Evolutionary conservation across 129 eudicot species (phyloP).

Genomic region (Helianthus annuus): HanXRQr2.0-SUNRISE NC_035443.2:114938097-114938596

Average conservation of each 20-base stretch:
- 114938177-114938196: too few relatives aligned
- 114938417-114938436: conserved; percentile 62
- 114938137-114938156: too few relatives aligned
- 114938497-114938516: conserved; percentile 52
- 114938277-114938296: conserved; percentile 30
- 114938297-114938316: background rate
- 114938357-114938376: background rate
- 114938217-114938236: conserved; percentile 11
- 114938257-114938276: conserved; percentile 32
- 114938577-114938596: conserved; percentile 30
- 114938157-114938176: too few relatives aligned
- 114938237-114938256: conserved; percentile 11
- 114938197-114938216: background rate
- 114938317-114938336: background rate
- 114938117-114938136: too few relatives aligned
- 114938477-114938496: conserved; percentile 56
- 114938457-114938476: conserved; percentile 78
- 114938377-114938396: background rate
- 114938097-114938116: too few relatives aligned
- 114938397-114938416: conserved; percentile 43
- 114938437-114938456: conserved; percentile 73
- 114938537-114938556: conserved; percentile 35
- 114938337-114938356: background rate
- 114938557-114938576: conserved; percentile 43
- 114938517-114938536: conserved; percentile 50